Evolutionary conservation across 441 rosid genomes (phyloP).

Genomic region (Eugenia klotzschiana): DNA sequence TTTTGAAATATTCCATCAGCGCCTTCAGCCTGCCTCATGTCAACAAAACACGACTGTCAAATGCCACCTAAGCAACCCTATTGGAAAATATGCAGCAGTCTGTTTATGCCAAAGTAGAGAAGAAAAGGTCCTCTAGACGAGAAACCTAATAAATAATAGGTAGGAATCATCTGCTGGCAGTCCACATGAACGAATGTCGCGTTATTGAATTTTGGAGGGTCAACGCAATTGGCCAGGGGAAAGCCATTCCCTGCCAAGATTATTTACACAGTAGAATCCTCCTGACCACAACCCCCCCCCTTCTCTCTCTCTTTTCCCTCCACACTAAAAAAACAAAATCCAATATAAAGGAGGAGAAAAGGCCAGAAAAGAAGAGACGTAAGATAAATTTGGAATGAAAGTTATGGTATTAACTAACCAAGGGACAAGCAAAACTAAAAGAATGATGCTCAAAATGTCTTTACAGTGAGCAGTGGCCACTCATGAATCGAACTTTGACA

Average conservation of each 20-base stretch:
- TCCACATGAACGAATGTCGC: not conserved
- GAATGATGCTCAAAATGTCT: not conserved
- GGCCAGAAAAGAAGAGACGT: not conserved
- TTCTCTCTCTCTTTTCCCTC: no score
- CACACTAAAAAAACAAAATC: no score
- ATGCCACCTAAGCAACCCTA: not conserved
- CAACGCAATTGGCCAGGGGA: not conserved
- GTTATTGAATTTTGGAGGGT: not conserved
- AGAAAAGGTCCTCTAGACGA: not conserved
- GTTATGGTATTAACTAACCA: not conserved
- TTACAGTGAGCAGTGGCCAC: not conserved
- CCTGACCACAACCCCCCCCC: no score
- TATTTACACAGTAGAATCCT: no score
- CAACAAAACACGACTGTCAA: not conserved
- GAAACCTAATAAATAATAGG: not conserved
- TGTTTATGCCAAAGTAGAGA: not conserved
- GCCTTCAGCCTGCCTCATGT: constrained; percentile 39
- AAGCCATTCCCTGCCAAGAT: not conserved
- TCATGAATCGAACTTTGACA: no score
- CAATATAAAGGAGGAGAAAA: not conserved
- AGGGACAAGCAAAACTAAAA: not conserved
- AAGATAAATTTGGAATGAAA: not conserved
- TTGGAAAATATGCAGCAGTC: not conserved
- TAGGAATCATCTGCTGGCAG: not conserved
- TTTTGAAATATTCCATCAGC: constrained; percentile 63